Percentiles rank a stretch among this genome's conserved stretches.
These are phyloP conservation scores for Chrysochromulina tobinii DNA, from an alignment of 78 protist genomes.

Conservation along the genomic window DNA sequence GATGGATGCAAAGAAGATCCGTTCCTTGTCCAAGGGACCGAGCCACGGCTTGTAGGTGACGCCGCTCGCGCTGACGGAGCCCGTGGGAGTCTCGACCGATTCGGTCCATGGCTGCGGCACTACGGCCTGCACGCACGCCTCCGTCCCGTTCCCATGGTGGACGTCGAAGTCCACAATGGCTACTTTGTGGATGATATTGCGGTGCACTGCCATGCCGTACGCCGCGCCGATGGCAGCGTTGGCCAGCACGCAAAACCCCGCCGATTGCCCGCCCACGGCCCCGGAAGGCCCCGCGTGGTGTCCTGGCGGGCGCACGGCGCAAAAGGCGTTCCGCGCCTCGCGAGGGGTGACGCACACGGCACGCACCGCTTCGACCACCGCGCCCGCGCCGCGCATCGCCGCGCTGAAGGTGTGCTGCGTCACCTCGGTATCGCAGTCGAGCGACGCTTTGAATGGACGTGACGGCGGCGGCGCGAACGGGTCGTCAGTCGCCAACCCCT, in stretches of 20 bases:
- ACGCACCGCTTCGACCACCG: slow-evolving; percentile 66
- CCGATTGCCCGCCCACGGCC: slow-evolving; percentile 64
- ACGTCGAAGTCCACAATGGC: slow-evolving; percentile 81
- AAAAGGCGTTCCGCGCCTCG: slow-evolving; percentile 60
- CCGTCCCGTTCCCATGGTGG: slow-evolving; percentile 87
- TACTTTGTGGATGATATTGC: slow-evolving; percentile 43
- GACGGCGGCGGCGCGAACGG: neutral
- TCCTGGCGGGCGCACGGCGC: slow-evolving; percentile 77
- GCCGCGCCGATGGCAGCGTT: slow-evolving; percentile 80
- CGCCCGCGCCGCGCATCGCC: slow-evolving; percentile 63
- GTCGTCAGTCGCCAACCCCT: neutral
- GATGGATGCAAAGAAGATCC: neutral
- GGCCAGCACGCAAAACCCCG: slow-evolving; percentile 77
- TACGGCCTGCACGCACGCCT: slow-evolving; percentile 54
- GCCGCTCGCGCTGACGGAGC: neutral
- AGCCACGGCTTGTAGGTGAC: neutral
- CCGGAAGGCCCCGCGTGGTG: slow-evolving; percentile 67
- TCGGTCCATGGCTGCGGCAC: neutral
- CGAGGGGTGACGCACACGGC: slow-evolving; percentile 32
- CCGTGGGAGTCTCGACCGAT: neutral
- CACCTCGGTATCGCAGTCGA: slow-evolving; percentile 51
- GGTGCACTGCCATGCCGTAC: slow-evolving; percentile 59
- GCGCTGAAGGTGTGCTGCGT: slow-evolving; percentile 58
- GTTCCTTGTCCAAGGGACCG: neutral
- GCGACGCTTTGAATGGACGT: neutral